Percentiles rank a stretch among this genome's conserved stretches.
Evolutionary conservation across 805 yeast species (phyloP).

Genomic region (Yarrowia sp.): DNA sequence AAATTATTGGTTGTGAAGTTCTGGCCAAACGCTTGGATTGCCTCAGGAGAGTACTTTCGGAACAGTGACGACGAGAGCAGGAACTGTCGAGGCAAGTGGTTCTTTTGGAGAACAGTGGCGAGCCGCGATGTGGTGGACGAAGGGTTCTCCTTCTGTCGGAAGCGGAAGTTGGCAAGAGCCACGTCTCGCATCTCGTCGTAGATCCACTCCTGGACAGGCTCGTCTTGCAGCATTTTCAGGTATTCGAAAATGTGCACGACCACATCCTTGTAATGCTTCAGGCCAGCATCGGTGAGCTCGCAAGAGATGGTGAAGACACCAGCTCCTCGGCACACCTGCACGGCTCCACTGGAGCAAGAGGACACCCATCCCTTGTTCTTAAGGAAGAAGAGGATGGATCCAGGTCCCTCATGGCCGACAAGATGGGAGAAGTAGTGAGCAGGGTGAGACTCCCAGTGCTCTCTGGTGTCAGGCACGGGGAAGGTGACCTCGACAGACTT

Average conservation of each 20-base stretch:
- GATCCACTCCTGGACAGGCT: constrained; percentile 73
- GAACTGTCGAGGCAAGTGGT: constrained; percentile 57
- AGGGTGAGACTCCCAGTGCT: constrained; percentile 66
- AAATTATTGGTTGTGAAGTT: constrained; percentile 58
- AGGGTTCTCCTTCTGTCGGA: constrained; percentile 72
- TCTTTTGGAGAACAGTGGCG: constrained; percentile 59
- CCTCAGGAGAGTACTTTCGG: constrained; percentile 55
- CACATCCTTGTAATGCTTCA: constrained; percentile 56
- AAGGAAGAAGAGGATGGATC: constrained; percentile 69
- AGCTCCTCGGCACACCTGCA: constrained; percentile 54
- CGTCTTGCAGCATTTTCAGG: constrained; percentile 53
- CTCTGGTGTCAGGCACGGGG: constrained; percentile 69
- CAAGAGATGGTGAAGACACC: constrained; percentile 66
- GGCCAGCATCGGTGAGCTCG: constrained; percentile 73
- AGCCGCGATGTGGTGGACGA: constrained; percentile 67
- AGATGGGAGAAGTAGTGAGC: constrained; percentile 71
- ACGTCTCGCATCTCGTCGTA: constrained; percentile 72
- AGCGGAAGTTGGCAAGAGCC: constrained; percentile 67
- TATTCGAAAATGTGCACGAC: constrained; percentile 65
- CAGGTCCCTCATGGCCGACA: constrained; percentile 89
- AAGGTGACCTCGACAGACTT: constrained; percentile 66
- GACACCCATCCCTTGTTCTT: constrained; percentile 77
- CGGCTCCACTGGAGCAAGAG: constrained; percentile 67
- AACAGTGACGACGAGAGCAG: constrained; percentile 57
- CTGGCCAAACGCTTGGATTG: constrained; percentile 49